Base-by-base conservation (phyloP, 2,329 filamentous ascomycete genomes). In the Westerdykella aurantiaca region DNA sequence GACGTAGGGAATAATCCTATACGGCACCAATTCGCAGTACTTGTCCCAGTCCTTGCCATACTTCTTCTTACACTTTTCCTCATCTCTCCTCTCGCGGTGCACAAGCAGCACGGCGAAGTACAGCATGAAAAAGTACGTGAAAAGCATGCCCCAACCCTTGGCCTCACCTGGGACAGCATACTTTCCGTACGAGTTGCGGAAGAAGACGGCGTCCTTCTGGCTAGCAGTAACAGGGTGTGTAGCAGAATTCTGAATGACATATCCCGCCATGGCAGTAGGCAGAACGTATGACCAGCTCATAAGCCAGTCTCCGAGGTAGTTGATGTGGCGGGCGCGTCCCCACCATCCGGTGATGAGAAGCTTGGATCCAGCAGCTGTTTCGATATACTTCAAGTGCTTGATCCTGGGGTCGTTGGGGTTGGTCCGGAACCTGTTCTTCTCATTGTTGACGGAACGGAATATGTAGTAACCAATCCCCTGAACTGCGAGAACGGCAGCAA, bases 301-400 rank as follows among this genome's bases (percentile, higher is more conserved):
- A 53, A 93, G 76, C 90, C 90, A 96, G 71, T 97, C 91, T 41
- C 90, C 91, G 1, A 95, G 71, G 69, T 97, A 96, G 73, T 96
- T 97, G 76, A 96, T 91, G 69, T 97, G 91, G 34, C 91, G 81
- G 0, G 90, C 86, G 17, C 81, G 75, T 35, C 91, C 91, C 91
- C 91, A 96, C 91, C 91, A 97, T 44, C 91, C 91, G 0, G 86
- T 85, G 3, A 82, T 82, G 51, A 96, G 77, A 23, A 96, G 79
- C 55, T 83, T 86, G 45, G 86, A 89, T 41, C 91, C 91, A 2
- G 80, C 77, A 60, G 82, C 82, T 9, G 91, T 97, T 71, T 93
- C 75, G 48, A 97, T 89, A 68, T 85, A 95, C 63, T 85, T 81
- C 55, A 96, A 80, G 61, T 95, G 84, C 34, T 81, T 77, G 44